These are phyloP conservation scores for Acrodontium crateriforme DNA, from an alignment of 2,329 filamentous ascomycete genomes.

Conservation along the genomic window DNA sequence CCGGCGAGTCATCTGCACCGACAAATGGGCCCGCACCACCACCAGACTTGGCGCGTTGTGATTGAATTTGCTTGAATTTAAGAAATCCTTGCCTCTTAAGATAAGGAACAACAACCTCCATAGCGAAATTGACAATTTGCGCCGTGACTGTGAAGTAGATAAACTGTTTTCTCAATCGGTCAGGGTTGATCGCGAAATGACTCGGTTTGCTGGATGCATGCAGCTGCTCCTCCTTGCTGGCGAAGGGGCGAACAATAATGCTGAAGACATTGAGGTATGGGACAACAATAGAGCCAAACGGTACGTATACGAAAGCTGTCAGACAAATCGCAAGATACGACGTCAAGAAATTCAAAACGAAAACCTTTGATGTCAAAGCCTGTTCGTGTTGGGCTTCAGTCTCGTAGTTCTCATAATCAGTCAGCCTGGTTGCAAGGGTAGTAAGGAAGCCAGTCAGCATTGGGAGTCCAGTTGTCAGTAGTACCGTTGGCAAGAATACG, in stretches of 20 bases:
- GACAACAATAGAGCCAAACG: conserved; percentile 71
- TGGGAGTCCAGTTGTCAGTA: conserved; percentile 71
- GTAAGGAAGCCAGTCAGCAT: conserved; percentile 65
- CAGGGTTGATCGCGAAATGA: conserved; percentile 68
- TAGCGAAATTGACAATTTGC: conserved; percentile 73
- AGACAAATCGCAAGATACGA: conserved; percentile 87
- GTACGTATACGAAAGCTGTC: conserved; percentile 87
- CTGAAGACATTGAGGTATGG: conserved; percentile 78
- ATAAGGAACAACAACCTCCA: conserved; percentile 76
- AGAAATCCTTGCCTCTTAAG: conserved; percentile 64
- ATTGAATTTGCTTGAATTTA: conserved; percentile 66
- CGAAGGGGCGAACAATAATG: conserved; percentile 58
- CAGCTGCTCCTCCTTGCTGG: conserved; percentile 59
- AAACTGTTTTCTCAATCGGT: conserved; percentile 74
- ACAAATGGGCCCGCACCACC: conserved; percentile 31
- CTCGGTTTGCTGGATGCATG: conserved; percentile 34
- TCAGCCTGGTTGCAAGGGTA: conserved; percentile 60
- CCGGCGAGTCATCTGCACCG: conserved; percentile 49
- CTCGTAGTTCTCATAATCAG: conserved; percentile 80
- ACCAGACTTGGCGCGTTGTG: conserved; percentile 42
- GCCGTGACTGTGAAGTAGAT: conserved; percentile 94
- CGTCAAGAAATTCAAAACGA: conserved; percentile 92
- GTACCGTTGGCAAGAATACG: conserved; percentile 75
- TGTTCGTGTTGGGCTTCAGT: conserved; percentile 72
- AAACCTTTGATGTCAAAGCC: conserved; percentile 81